Evolutionary conservation across 1,284 basidiomycete genomes (phyloP), one percentile per base, ranked within the genome.

Genomic region (Leucocoprinus gongylophorus): DNA sequence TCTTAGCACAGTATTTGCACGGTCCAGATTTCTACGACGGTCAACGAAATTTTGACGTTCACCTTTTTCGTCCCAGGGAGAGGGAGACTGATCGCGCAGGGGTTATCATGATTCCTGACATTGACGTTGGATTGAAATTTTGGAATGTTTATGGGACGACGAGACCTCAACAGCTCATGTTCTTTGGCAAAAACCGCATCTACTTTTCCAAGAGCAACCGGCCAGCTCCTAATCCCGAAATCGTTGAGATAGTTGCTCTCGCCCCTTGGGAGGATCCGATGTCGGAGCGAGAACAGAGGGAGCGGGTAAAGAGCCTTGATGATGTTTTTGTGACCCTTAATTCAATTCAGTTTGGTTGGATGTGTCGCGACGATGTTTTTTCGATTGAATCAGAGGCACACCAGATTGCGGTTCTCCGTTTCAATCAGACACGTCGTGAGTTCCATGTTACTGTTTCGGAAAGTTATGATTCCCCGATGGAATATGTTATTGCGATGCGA

Each of bases 321-420:
- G 23, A 39, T 7, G 23, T 32, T 13, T 38, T 39, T 15, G 51
- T 53, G 62, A 75, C 15, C 50, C 53, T 80, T 42, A 55, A 51
- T 5, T 62, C 66, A 3, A 59, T 84, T 23, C 74, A 75, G 56
- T 75, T 82, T 57, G 79, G 80, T 7, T 80, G 78, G 76, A 68
- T 73, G 54, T 81, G 78, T 55, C 69, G 75, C 30, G 79, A 81
- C 58, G 61, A 67, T n/a, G 69, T 73, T 0, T 78, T 79, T 56
- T 84, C 81, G 3, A 64, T 77, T 44, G 81, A 84, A 62, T 79
- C 75, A 70, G 79, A 82, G 62, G 63, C 68, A 35, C 23, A 40
- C 3, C 64, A 64, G 21, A 42, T 46, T 28, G 46, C 67, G 35
- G 46, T 42, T 23, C 58, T 78, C 21, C 54, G 54, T 10, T 77